Percentiles rank a stretch among this genome's conserved stretches.
phyloP scores from a whole-genome alignment of 139 green algal species.

The Mesotaenium endlicherianum region DNA sequence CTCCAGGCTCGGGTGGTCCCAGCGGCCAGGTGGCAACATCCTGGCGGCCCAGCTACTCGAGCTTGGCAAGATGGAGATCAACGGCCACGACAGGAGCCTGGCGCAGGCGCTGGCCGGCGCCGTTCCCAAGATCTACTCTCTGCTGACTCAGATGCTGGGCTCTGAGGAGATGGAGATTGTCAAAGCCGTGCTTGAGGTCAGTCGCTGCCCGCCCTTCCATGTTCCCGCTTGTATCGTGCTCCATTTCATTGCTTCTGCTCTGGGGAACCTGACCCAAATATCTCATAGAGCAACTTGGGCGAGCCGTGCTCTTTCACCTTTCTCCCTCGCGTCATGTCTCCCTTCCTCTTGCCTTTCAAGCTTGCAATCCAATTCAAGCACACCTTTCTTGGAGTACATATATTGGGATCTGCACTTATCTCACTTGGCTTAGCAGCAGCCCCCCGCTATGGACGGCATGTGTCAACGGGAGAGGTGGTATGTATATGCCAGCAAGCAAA shows the following conservation, averaged over 20 bases:
- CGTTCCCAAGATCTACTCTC: conserved; percentile 63
- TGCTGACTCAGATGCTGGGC: conserved; percentile 42
- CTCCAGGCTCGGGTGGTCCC: conserved; percentile 60
- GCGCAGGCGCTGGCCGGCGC: conserved; percentile 60
- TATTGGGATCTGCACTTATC: no score
- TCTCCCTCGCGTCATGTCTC: not conserved
- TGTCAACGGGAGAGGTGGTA: no score
- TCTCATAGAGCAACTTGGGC: no score
- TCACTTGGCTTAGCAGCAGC: no score
- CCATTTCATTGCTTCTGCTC: not conserved
- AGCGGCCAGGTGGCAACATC: conserved; percentile 46
- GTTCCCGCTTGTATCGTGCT: not conserved
- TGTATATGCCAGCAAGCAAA: no score
- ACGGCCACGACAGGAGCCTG: conserved; percentile 30
- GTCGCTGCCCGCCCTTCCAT: not conserved
- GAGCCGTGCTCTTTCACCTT: not conserved
- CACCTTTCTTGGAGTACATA: no score
- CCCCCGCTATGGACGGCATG: no score
- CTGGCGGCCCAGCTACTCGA: conserved; percentile 70
- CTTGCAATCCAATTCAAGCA: no score
- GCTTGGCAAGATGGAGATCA: conserved; percentile 31
- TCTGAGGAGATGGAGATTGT: conserved; percentile 58
- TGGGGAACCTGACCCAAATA: no score
- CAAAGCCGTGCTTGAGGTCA: conserved; percentile 53
- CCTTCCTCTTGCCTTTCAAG: not conserved